These are phyloP conservation scores for Metschnikowia borealis DNA, from an alignment of 805 yeast species.

Conservation along the genomic window DNA sequence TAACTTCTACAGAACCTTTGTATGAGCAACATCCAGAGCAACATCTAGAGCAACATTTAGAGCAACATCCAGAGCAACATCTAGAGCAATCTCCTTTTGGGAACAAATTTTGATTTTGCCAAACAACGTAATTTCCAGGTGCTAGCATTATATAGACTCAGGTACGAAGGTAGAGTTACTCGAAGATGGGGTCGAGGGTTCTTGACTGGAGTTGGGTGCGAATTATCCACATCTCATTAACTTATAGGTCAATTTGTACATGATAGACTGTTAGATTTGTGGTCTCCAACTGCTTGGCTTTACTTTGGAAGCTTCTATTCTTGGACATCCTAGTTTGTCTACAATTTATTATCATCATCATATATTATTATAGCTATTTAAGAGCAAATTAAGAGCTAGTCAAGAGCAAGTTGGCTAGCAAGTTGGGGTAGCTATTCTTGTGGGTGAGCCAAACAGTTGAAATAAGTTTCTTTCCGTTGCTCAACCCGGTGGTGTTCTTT, in stretches of 20 bases:
- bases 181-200: constrained; percentile 76
- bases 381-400: not conserved
- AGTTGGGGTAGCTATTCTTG: not conserved
- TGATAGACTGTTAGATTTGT: no score
- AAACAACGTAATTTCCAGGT: constrained; percentile 46
- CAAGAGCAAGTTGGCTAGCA: constrained; percentile 1
- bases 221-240: constrained; percentile 47
- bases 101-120: not conserved
- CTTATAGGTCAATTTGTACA: not conserved
- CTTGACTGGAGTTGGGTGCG: constrained; percentile 63
- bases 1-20: no score
- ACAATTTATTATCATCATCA: not conserved
- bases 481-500: constrained; percentile 14
- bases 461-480: constrained; percentile 7
- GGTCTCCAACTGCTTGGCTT: no score
- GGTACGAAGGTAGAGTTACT: constrained; percentile 60
- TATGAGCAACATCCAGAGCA: no score
- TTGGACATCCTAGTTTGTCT: not conserved
- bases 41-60: no score
- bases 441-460: constrained; percentile 1
- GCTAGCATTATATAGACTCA: constrained; percentile 83
- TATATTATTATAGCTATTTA: not conserved
- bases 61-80: no score
- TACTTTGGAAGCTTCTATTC: no score
- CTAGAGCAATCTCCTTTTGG: no score